Evolutionary conservation across 306 rosid species (phyloP).

Genomic region (Glycine soja): DNA sequence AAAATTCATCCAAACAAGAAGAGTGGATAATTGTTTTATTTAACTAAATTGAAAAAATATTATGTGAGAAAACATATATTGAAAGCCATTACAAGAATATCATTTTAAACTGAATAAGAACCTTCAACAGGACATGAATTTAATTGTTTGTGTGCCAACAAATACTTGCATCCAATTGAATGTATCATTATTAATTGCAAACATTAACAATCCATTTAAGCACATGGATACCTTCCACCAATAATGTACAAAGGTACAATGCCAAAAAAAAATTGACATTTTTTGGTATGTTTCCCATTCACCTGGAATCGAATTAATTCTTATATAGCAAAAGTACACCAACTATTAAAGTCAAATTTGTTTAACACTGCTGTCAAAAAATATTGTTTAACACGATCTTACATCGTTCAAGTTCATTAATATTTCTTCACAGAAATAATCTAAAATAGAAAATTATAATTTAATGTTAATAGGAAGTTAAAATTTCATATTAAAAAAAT

Average conservation of each 20-base stretch:
- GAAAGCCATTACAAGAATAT: neutral
- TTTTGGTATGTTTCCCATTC: neutral
- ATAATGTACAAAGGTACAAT: neutral
- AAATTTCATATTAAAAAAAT: neutral
- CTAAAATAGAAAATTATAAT: neutral
- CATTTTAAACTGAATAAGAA: neutral
- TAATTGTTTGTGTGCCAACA: neutral
- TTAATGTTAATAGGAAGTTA: neutral
- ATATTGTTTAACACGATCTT: neutral
- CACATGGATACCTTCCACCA: neutral
- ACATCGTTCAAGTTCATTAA: neutral
- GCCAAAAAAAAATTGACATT: no score
- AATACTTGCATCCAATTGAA: conserved; percentile 5
- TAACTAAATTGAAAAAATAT: neutral
- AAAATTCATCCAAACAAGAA: no score
- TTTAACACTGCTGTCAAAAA: no score
- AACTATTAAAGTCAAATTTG: neutral
- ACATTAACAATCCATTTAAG: neutral
- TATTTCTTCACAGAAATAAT: neutral
- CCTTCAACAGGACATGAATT: neutral
- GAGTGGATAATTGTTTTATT: neutral
- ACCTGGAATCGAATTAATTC: neutral
- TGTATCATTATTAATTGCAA: neutral
- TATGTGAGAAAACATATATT: neutral
- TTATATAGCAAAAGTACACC: neutral